Percentiles rank a stretch among this genome's conserved stretches.
Evolutionary conservation across 2,329 filamentous ascomycete species (phyloP).

Genomic region (Beauveria brongniartii): DNA sequence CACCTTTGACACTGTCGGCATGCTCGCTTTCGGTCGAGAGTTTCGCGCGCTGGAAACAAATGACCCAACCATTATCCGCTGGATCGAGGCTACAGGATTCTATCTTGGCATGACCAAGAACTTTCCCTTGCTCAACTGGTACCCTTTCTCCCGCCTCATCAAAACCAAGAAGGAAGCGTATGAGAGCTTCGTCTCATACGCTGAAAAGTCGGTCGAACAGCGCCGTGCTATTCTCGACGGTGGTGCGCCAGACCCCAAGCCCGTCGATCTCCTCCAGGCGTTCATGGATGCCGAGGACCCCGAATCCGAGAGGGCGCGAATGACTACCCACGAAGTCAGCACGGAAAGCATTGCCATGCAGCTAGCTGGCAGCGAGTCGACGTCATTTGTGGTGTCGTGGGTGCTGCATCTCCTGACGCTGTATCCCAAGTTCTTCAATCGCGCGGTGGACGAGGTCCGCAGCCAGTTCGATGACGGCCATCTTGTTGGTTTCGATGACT

Average conservation of each 20-base stretch:
- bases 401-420: conserved; percentile 5
- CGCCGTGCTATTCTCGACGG: background rate
- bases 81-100: conserved; percentile 7
- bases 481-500: conserved; percentile 1
- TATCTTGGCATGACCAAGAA: conserved; percentile 7
- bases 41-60: background rate
- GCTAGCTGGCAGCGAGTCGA: conserved; percentile 5
- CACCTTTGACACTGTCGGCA: conserved; percentile 5
- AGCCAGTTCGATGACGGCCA: background rate
- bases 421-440: background rate
- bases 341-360: conserved; percentile 10
- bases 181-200: conserved; percentile 2
- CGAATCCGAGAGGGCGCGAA: background rate
- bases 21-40: background rate
- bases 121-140: conserved; percentile 1
- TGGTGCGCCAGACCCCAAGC: background rate
- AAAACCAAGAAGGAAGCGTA: background rate
- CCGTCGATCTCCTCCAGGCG: conserved; percentile 2
- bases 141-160: background rate
- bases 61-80: conserved; percentile 4
- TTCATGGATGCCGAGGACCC: conserved; percentile 5
- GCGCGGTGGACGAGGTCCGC: conserved; percentile 1
- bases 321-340: conserved; percentile 2
- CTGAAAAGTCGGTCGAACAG: background rate
- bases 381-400: conserved; percentile 6